Conservation (phyloP, 192 early-diverging fungal genomes). For the Kappamyces sp. region DNA sequence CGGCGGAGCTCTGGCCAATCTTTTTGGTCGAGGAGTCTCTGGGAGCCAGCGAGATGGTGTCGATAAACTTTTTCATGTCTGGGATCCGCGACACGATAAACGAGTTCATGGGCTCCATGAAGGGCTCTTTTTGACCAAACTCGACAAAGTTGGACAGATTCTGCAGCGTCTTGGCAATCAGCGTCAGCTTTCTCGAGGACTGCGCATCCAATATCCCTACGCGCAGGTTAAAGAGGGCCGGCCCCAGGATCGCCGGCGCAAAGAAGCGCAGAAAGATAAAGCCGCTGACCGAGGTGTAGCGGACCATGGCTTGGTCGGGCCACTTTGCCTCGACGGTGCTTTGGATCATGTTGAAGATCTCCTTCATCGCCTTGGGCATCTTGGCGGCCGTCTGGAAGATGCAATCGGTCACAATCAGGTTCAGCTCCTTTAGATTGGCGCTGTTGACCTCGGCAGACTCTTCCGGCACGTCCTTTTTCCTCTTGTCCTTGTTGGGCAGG, state of each 20-base stretch:
- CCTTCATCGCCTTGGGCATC: conserved; percentile 13
- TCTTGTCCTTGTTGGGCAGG: conserved; percentile 1
- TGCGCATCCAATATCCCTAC: conserved; percentile 26
- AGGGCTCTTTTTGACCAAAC: conserved; percentile 52
- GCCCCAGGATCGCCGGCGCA: conserved; percentile 47
- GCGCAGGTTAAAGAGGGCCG: conserved; percentile 25
- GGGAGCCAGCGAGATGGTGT: conserved; percentile 35
- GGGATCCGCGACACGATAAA: conserved; percentile 39
- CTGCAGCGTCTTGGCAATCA: conserved; percentile 55
- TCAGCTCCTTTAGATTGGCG: neutral
- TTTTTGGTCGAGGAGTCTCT: conserved; percentile 1
- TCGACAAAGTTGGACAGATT: conserved; percentile 52
- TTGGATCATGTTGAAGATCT: conserved; percentile 25
- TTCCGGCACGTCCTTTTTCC: conserved; percentile 3
- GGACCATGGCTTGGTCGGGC: conserved; percentile 16
- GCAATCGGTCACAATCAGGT: neutral
- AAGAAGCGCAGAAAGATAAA: conserved; percentile 58
- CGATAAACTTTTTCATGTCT: conserved; percentile 47
- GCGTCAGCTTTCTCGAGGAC: conserved; percentile 41
- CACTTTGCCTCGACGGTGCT: conserved; percentile 21
- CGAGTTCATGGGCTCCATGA: conserved; percentile 45
- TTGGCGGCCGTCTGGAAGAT: conserved; percentile 2
- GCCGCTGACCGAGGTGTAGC: conserved; percentile 39
- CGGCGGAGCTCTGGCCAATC: neutral
- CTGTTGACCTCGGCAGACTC: neutral